A percentile compares a stretch with the other conserved stretches of the same genome.
These are phyloP conservation scores for Populus ilicifolia DNA, from an alignment of 345 rosid genomes.

Conservation along the genomic window DNA sequence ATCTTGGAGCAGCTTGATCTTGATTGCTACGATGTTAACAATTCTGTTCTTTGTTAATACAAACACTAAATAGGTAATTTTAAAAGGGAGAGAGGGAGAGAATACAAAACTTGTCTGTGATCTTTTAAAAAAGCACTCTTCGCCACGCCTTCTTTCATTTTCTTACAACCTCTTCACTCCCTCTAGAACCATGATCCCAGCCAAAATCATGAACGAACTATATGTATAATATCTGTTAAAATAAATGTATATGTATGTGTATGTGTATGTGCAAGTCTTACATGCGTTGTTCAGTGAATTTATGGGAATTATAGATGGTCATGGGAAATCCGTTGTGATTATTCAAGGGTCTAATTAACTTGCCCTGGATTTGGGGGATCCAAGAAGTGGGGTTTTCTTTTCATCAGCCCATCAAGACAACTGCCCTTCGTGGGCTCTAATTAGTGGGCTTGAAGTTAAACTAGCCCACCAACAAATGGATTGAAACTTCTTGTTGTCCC, in stretches of 20 bases:
- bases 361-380: constrained; percentile 3
- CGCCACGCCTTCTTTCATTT: constrained; percentile 13
- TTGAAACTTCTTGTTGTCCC: not conserved
- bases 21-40: no score
- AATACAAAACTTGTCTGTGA: no score
- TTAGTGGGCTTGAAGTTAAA: not conserved
- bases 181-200: constrained; percentile 5
- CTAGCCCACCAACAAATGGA: not conserved
- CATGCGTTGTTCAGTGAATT: no score
- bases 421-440: not conserved
- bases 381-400: not conserved
- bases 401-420: not conserved
- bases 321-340: not conserved
- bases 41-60: no score
- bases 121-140: not conserved
- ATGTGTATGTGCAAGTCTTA: no score
- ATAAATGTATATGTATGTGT: no score
- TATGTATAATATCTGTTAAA: no score
- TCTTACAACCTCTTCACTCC: not conserved
- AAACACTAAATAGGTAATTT: no score
- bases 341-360: not conserved
- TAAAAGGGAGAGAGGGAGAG: no score
- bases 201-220: not conserved
- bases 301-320: not conserved
- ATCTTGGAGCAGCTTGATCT: no score